Conservation (phyloP, 1,139 yeast species). For the Pichia sp. region DNA sequence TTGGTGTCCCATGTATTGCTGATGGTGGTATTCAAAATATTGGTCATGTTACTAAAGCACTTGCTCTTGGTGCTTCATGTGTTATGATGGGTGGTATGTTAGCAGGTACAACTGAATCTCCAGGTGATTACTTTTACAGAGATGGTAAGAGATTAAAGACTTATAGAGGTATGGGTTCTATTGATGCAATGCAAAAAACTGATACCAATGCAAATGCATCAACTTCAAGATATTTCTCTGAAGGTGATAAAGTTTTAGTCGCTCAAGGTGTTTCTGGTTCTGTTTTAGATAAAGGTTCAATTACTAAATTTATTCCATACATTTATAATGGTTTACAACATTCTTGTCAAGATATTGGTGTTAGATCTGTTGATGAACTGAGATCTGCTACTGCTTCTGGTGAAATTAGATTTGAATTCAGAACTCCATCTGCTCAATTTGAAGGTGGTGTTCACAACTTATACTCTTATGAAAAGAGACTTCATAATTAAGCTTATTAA, state of each 20-base stretch:
- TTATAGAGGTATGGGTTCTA: constrained; percentile 99
- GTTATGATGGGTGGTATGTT: constrained; percentile 99
- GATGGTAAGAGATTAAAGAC: constrained; percentile 97
- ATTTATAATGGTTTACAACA: constrained; percentile 94
- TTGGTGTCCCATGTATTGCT: constrained; percentile 96
- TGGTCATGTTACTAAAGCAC: constrained; percentile 96
- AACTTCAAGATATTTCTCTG: constrained; percentile 95
- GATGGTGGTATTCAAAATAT: constrained; percentile 99
- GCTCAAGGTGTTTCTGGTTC: constrained; percentile 99
- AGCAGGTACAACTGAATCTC: constrained; percentile 98
- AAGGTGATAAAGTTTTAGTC: constrained; percentile 87
- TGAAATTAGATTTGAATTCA: constrained; percentile 84
- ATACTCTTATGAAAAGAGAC: constrained; percentile 94
- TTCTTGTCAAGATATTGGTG: constrained; percentile 98
- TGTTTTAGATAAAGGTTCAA: constrained; percentile 94
- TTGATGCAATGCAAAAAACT: constrained; percentile 98
- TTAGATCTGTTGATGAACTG: constrained; percentile 56
- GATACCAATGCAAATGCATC: constrained; percentile 88
- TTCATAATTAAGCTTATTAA: constrained; percentile 58
- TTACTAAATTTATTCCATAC: constrained; percentile 90
- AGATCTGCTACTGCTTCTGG: constrained; percentile 62
- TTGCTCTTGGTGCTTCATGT: constrained; percentile 93
- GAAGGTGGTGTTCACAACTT: constrained; percentile 98
- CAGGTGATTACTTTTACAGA: constrained; percentile 96
- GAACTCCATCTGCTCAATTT: constrained; percentile 97